Base-by-base conservation (phyloP, 176 grass and related monocot species). In the Zoysia pacifica region DNA sequence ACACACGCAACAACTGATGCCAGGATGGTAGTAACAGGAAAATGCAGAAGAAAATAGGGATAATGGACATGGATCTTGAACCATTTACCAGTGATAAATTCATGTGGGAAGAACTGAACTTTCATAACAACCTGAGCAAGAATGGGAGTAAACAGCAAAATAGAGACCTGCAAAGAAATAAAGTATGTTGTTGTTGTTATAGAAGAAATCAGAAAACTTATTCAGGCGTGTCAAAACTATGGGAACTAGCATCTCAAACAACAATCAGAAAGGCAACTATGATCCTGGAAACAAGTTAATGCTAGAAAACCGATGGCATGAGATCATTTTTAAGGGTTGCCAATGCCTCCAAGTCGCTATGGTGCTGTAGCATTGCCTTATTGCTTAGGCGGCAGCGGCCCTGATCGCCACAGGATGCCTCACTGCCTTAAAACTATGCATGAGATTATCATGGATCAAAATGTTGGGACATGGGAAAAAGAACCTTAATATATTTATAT, bases 51-150 rank as follows among this genome's bases (percentile, higher is more conserved):
- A n/a, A 49, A 46, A 70, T 70, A 65, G 9, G 16, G 58, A 16
- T 75, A 76, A 40, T 56, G 48, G 35, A 56, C 11, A 77, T 72
- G 66, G 39, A 59, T 43, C n/a, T 77, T 60, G 3, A 85, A 42
- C 45, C 65, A 84, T 73, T 70, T 93, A 94, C 95, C 95, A 41
- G 95, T 94, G 56, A 97, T 85, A 82, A 98, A 94, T 93, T 94
- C 95, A 54, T 16, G 86, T 67, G 92, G 95, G 67, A 50, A 53
- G 65, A 97, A 86, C 59, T 89, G 90, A 89, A 90, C 62, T 91
- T 89, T 81, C 84, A 91, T 71, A 77, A 93, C 42, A 82, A 94
- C 78, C 75, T 80, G 87, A 18, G 90, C 89, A 38, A 93, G 61
- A 73, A 94, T 86, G 64, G 92, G 95, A 59, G 95, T 91, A 62